Base-by-base conservation (phyloP, 148 eudicot genomes). In the Fagopyrum tataricum region DNA sequence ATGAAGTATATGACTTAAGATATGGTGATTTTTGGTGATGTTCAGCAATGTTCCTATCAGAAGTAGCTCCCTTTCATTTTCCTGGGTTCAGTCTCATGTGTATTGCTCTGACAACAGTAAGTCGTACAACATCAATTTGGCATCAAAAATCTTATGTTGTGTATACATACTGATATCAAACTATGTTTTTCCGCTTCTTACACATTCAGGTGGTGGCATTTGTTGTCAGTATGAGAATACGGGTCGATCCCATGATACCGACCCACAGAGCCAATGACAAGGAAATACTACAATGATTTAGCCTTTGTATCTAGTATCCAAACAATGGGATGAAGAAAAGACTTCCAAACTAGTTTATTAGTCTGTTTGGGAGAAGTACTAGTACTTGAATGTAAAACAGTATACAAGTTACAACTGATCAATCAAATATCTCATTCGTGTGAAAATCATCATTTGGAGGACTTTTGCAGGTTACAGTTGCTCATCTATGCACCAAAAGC, bases 61-160 rank as follows among this genome's bases (percentile, higher is more conserved):
- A 88, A 37, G 71, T 53, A 37, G 90, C 92, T 49, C 92, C 96
- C 31, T 86, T 90, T 53, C 67, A 80, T 78, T 88, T 78, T 72
- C 92, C 92, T 6, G 96, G 96, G 79, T 90, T 90, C 88, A 89
- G 97, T 75, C 82, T 91, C 64, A 61, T 86, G 84, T 89, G 91
- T 78, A 64, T 83, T 61, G 86, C 64, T 6, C 44, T 72, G 40
- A 39, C 74, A 7, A 37, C 74, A 9, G 74, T 72, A 51, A 47
- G 74, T 40, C 44, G 8, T n/a, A 14, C 0, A 11, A 48, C 43
- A 26, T 68, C 7, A 11, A 40, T 67, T 37, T 26, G 17, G 17
- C 43, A 13, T 1, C 2, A 3, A n/a, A 10, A 39, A 20, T 7
- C 13, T 49, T 44, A 15, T 40, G 4, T 52, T 26, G 2, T 26